Evolutionary conservation across 2,329 filamentous ascomycete species (phyloP), one percentile per base, ranked within the genome.

Genomic region (Colletotrichum somersetense): DNA sequence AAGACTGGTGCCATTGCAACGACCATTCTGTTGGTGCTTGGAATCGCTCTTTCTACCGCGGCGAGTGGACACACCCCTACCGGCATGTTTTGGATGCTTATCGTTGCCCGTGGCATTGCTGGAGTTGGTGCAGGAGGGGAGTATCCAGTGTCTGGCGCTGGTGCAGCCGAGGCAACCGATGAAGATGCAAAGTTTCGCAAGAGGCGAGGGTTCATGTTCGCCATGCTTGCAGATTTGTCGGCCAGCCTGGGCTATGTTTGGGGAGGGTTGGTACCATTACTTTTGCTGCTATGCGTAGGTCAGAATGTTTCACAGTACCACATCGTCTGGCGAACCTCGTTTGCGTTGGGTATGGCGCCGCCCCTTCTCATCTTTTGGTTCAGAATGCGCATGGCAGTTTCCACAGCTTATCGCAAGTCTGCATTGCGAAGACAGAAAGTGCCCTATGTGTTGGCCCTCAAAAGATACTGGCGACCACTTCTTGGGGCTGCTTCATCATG

Each of bases 181-280:
- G 87, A 89, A 75, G 82, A 79, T 59, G 77, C 75, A 10, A 75
- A 77, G 18, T 81, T 83, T 62, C 82, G 86, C 48, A 85, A 85
- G 71, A 81, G 81, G 46, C 81, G 87, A 48, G 87, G 88, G 4
- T 87, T 89, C 77, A 85, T 89, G 76, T 88, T 89, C 68, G 86
- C 87, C n/a, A 83, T 89, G 81, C 81, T 88, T 16, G 83, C 84
- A 1, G 85, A 89, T 74, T 77, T 89, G 7, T 85, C 87, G 0
- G 80, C 83, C 1, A 84, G 83, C 1, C 77, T 89, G 12, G 87
- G 87, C 0, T 88, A 87, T 73, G 83, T 87, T 5, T 86, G 83
- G 76, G 84, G 82, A 6, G 84, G 84, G 0, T 77, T 88, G 0
- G 83, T 88, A 0, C 85, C 87, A 1, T 77, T 89, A 11, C 80